A percentile compares a stretch with the other conserved stretches of the same genome.
These are phyloP conservation scores for Rubia tinctorum DNA, from an alignment of 305 asterid species.

Conservation along the genomic window DNA sequence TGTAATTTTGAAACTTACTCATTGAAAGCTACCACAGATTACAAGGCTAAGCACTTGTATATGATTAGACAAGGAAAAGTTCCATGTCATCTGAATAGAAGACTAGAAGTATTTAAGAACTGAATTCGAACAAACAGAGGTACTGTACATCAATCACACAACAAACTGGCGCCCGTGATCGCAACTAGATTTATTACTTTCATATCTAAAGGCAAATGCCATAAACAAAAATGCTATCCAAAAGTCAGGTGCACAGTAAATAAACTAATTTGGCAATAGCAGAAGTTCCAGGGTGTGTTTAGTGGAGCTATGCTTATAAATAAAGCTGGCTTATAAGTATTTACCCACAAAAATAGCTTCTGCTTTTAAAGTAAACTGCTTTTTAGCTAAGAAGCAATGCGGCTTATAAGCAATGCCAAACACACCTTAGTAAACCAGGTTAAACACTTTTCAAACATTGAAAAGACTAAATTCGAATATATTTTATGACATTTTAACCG, in stretches of 20 bases:
- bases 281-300: no score
- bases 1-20: background rate
- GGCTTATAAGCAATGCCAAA: no score
- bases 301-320: no score
- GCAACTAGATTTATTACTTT: background rate
- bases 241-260: no score
- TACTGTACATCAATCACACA: background rate
- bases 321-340: no score
- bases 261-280: no score
- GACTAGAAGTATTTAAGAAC: background rate
- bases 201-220: background rate
- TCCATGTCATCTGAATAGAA: background rate
- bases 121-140: background rate
- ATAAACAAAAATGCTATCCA: background rate
- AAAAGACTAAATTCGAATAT: background rate
- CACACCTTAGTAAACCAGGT: background rate
- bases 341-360: no score
- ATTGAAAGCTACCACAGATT: background rate
- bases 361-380: no score
- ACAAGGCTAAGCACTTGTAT: background rate
- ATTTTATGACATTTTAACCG: background rate
- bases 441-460: background rate
- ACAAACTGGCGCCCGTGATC: background rate
- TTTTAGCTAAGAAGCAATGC: no score
- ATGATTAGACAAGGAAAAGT: background rate